Percentiles rank a stretch among this genome's conserved stretches.
Conservation (phyloP, 208 protist genomes). For the Tritrichomonas foetus region DNA sequence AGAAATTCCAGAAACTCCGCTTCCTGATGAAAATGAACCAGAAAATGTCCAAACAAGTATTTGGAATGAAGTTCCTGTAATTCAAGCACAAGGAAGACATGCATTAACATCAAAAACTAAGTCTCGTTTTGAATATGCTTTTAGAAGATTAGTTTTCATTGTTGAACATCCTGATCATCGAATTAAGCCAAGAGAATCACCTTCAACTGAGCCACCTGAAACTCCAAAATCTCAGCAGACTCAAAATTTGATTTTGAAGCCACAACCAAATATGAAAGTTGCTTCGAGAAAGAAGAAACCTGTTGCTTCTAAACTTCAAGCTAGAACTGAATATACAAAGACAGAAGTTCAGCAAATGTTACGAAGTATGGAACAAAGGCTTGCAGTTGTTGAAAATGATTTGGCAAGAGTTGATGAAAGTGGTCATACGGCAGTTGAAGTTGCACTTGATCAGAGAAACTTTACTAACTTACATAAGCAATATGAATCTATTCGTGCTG, state of each 20-base stretch:
- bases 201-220: not conserved
- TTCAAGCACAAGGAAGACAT: not conserved
- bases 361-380: not conserved
- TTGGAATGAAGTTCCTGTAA: constrained; percentile 24
- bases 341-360: constrained; percentile 29
- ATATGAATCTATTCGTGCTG: constrained; percentile 16
- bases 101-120: not conserved
- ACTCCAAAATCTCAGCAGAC: not conserved
- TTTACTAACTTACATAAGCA: not conserved
- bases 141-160: not conserved
- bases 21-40: not conserved
- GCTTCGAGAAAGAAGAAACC: not conserved
- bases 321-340: constrained; percentile 23
- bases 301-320: not conserved
- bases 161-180: not conserved
- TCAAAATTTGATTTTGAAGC: not conserved
- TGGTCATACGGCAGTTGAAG: not conserved
- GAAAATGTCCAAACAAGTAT: not conserved
- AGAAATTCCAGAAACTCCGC: not conserved
- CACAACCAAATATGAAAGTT: not conserved
- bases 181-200: not conserved
- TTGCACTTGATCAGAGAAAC: constrained; percentile 3
- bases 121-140: not conserved
- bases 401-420: not conserved
- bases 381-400: not conserved